Conservation (phyloP, 805 yeast genomes). For the Spencermartinsiella europaea region DNA sequence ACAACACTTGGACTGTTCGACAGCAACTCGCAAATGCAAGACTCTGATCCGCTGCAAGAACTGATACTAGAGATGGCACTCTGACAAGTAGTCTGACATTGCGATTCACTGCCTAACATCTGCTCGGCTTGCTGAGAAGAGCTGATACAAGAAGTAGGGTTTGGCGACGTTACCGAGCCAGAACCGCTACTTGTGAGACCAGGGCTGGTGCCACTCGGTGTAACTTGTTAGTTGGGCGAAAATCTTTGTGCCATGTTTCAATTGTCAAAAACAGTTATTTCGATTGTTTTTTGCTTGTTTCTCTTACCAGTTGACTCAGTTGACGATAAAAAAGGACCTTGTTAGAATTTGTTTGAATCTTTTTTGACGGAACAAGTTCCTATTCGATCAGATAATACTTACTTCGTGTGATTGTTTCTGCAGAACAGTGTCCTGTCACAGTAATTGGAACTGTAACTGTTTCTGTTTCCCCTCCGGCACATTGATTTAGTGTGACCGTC, state of each 20-base stretch:
- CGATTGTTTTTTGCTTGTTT: no score
- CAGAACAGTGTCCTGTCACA: no score
- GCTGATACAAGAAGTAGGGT: conserved; percentile 3
- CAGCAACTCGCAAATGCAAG: not conserved
- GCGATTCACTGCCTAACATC: not conserved
- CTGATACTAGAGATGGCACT: not conserved
- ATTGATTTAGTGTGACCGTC: no score
- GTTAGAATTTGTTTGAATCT: conserved; percentile 7
- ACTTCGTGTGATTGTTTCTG: no score
- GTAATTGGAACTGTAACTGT: no score
- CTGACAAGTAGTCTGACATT: not conserved
- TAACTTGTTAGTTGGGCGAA: conserved; percentile 10
- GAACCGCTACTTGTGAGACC: conserved; percentile 34
- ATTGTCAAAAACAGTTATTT: no score
- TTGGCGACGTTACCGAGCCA: conserved; percentile 22
- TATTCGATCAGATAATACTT: no score
- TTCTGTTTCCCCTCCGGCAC: no score
- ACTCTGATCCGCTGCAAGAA: not conserved
- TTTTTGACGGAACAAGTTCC: no score
- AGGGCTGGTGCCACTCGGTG: conserved; percentile 32
- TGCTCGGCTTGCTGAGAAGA: not conserved
- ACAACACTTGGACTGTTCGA: not conserved
- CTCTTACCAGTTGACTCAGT: conserved; percentile 28
- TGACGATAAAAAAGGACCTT: conserved; percentile 33
- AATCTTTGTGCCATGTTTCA: not conserved